A percentile compares a stretch with the other conserved stretches of the same genome.
These are phyloP conservation scores for Bryoerythrophyllum caledonicum DNA, from an alignment of 225 moss, liverwort and hornwort species.

Conservation along the genomic window DNA sequence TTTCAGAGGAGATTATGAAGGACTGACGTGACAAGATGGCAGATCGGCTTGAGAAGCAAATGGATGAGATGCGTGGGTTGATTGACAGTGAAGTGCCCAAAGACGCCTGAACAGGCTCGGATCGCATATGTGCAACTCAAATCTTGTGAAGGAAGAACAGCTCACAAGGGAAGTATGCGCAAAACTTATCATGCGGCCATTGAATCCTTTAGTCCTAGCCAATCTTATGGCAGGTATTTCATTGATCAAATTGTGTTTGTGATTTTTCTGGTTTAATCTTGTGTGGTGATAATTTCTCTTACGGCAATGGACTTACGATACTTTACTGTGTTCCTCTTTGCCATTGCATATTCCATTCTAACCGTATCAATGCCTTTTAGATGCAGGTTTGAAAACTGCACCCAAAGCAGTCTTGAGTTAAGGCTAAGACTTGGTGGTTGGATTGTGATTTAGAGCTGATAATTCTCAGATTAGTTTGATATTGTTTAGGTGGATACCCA, in stretches of 20 bases:
- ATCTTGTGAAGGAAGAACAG: conserved; percentile 38
- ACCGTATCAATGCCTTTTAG: too few species aligned
- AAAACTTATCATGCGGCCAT: conserved; percentile 46
- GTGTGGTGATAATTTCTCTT: not conserved
- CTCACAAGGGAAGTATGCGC: conserved; percentile 48
- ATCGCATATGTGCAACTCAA: conserved; percentile 49
- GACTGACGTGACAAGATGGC: conserved; percentile 51
- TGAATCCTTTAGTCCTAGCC: conserved; percentile 51
- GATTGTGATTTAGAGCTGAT: too few species aligned
- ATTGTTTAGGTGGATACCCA: conserved; percentile 52
- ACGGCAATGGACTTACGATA: too few species aligned
- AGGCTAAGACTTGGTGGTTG: too few species aligned
- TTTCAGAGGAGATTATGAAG: too few species aligned
- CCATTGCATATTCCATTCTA: too few species aligned
- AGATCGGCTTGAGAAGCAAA: conserved; percentile 37
- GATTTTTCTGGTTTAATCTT: not conserved
- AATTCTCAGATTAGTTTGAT: too few species aligned
- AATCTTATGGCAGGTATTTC: conserved; percentile 55
- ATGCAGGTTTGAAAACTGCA: too few species aligned
- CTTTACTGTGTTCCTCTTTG: too few species aligned
- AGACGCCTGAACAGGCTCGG: conserved; percentile 60
- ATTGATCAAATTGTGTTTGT: too few species aligned
- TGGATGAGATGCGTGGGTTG: conserved; percentile 42
- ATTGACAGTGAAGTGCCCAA: too few species aligned
- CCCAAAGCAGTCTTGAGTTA: too few species aligned